A percentile compares a stretch with the other conserved stretches of the same genome.
phyloP scores from a whole-genome alignment of 257 asterid species.

The Oldenlandia corymbosa region DNA sequence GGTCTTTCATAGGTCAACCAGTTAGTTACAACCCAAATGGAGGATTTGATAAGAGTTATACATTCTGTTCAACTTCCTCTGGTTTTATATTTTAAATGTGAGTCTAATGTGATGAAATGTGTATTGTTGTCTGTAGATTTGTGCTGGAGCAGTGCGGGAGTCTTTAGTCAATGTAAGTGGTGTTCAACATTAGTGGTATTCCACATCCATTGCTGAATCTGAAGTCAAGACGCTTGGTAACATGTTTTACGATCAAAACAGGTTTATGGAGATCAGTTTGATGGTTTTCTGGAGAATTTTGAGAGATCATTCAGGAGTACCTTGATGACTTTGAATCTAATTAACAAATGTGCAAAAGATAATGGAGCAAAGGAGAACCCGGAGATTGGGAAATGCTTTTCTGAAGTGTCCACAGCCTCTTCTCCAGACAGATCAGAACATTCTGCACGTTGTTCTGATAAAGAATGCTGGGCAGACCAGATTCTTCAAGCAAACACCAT shows the following conservation, averaged over 20 bases:
- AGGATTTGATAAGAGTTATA: constrained; percentile 4
- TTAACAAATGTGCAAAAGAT: constrained; percentile 42
- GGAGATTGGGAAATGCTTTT: constrained; percentile 23
- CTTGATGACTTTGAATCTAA: constrained; percentile 48
- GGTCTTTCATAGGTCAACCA: constrained; percentile 1
- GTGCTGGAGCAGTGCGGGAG: constrained; percentile 63
- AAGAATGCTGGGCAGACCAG: constrained; percentile 25
- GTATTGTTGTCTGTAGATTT: constrained; percentile 46
- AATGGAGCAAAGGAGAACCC: constrained; percentile 22
- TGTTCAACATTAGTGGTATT: constrained; percentile 22
- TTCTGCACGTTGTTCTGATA: constrained; percentile 18
- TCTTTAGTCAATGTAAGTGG: constrained; percentile 36
- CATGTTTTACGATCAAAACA: constrained; percentile 27
- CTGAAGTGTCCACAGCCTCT: constrained; percentile 21
- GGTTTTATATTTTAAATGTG: neutral
- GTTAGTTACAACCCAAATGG: neutral
- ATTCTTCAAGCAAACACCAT: constrained; percentile 14
- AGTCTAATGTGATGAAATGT: constrained; percentile 16
- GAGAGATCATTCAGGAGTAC: constrained; percentile 47
- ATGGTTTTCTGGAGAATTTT: constrained; percentile 35
- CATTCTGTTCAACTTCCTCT: constrained; percentile 1
- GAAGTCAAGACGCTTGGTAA: neutral
- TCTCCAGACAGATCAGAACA: constrained; percentile 23
- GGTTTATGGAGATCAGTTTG: constrained; percentile 35
- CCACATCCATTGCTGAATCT: constrained; percentile 7